phyloP scores from a whole-genome alignment of 768 basidiomycete genomes.

The Tricholoma bakamatsutake region DNA sequence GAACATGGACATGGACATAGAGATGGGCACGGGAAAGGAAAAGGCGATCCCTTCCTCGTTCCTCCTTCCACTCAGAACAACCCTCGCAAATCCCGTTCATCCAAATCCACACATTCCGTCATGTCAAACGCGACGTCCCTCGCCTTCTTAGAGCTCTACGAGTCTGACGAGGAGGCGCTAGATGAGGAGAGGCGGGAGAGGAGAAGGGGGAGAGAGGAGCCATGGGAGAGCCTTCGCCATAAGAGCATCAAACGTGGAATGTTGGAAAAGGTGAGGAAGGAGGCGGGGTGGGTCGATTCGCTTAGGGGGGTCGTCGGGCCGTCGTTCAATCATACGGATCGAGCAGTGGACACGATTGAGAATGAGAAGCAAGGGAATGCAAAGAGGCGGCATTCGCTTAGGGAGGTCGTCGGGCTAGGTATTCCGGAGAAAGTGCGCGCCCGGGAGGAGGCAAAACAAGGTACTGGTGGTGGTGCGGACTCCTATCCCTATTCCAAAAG shows the following conservation, averaged over 20 bases:
- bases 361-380: slow-evolving; percentile 4
- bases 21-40: slow-evolving; percentile 1
- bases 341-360: neutral
- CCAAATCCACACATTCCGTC: slow-evolving; percentile 10
- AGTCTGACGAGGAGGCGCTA: slow-evolving; percentile 8
- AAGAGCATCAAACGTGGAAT: slow-evolving; percentile 49
- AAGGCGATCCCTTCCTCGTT: slow-evolving; percentile 24
- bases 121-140: slow-evolving; percentile 15
- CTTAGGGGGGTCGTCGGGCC: slow-evolving; percentile 20
- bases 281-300: slow-evolving; percentile 27
- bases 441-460: neutral
- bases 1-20: too few species aligned
- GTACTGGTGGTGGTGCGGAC: neutral
- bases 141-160: slow-evolving; percentile 21
- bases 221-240: slow-evolving; percentile 42
- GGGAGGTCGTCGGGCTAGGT: neutral
- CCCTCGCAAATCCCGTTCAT: slow-evolving; percentile 3
- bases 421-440: neutral
- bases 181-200: neutral
- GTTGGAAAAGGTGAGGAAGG: slow-evolving; percentile 35
- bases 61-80: slow-evolving; percentile 8
- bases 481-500: neutral
- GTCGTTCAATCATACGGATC: slow-evolving; percentile 7
- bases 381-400: neutral
- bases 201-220: slow-evolving; percentile 13